phyloP scores from a whole-genome alignment of 1,139 yeast genomes.

The Candida sp. region DNA sequence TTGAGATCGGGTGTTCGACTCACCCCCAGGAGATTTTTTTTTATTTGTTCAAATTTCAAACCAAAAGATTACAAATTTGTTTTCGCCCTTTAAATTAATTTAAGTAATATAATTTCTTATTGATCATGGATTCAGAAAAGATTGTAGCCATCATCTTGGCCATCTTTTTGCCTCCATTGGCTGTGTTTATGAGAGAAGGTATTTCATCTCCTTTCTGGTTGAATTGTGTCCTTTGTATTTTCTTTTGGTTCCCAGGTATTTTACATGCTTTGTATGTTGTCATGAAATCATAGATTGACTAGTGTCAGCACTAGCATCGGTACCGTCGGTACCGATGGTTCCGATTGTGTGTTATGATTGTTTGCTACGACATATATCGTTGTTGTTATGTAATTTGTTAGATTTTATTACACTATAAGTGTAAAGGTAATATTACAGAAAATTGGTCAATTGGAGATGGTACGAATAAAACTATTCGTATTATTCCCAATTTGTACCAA shows the following conservation, averaged over 20 bases:
- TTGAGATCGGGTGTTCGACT: conserved; percentile 85
- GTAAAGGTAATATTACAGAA: too few relatives aligned
- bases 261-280: conserved; percentile 68
- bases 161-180: conserved; percentile 65
- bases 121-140: conserved; percentile 39
- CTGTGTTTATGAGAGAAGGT: conserved; percentile 66
- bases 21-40: conserved; percentile 59
- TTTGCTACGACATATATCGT: too few relatives aligned
- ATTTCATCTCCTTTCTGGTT: conserved; percentile 59
- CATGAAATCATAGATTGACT: conserved; percentile 22
- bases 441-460: too few relatives aligned
- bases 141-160: conserved; percentile 46
- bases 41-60: too few relatives aligned
- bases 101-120: not conserved
- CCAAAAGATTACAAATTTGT: too few relatives aligned
- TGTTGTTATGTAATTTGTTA: too few relatives aligned
- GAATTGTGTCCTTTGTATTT: conserved; percentile 58
- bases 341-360: not conserved
- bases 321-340: not conserved
- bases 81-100: not conserved
- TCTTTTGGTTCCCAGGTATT: conserved; percentile 75
- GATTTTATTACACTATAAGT: too few relatives aligned
- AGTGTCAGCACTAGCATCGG: not conserved
- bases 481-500: too few relatives aligned
- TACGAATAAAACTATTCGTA: too few relatives aligned